These are phyloP conservation scores for Wickerhamomyces hampshirensis DNA, from an alignment of 805 yeast genomes.

Conservation along the genomic window DNA sequence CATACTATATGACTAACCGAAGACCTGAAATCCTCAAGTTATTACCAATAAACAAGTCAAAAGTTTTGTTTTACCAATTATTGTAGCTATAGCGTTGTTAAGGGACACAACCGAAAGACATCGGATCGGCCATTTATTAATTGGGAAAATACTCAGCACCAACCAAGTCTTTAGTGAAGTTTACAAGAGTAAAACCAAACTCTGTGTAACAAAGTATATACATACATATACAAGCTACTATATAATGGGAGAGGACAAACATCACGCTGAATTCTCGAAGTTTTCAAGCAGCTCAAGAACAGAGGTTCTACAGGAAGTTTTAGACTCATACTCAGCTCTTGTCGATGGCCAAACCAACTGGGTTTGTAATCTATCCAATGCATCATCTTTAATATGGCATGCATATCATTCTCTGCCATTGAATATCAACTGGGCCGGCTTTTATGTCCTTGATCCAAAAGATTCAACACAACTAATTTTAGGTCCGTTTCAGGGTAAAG, in stretches of 20 bases:
- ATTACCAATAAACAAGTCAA: no score
- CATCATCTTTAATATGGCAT: slow-evolving; percentile 84
- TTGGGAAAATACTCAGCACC: no score
- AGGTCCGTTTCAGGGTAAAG: slow-evolving; percentile 96
- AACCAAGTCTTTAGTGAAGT: no score
- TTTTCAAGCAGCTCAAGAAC: slow-evolving; percentile 38
- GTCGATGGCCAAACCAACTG: slow-evolving; percentile 64
- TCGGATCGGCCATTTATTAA: no score
- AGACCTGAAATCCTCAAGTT: no score
- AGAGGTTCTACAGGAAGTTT: slow-evolving; percentile 54
- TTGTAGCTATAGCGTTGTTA: no score
- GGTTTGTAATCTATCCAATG: slow-evolving; percentile 87
- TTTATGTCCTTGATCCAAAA: slow-evolving; percentile 49
- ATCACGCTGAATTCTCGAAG: slow-evolving; percentile 74
- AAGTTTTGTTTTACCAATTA: no score
- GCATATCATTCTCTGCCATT: slow-evolving; percentile 61
- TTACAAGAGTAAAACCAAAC: not conserved
- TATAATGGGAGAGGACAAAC: slow-evolving; percentile 24
- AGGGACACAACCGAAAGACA: no score
- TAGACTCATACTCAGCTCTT: slow-evolving; percentile 63
- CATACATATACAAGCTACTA: no score
- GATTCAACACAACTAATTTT: slow-evolving; percentile 47
- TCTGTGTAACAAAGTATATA: no score
- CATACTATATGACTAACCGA: no score
- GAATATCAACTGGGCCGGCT: slow-evolving; percentile 89